Evolutionary conservation across 2,329 filamentous ascomycete species (phyloP).

Genomic region (Stemphylium beticola): DNA sequence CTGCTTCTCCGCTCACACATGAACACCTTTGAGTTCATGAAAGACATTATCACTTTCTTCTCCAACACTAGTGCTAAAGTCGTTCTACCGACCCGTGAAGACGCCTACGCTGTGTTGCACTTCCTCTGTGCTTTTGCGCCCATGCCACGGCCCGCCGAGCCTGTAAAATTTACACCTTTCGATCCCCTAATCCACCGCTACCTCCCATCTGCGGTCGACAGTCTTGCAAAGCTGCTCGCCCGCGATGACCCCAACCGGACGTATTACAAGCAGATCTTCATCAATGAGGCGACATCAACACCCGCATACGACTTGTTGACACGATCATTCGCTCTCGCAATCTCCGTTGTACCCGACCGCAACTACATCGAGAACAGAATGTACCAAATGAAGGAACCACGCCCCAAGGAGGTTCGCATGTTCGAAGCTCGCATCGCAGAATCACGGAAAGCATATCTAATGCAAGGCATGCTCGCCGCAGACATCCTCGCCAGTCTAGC

Average conservation of each 20-base stretch:
- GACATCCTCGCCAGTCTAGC: conserved; percentile 83
- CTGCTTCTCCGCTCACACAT: conserved; percentile 80
- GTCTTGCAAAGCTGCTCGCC: conserved; percentile 87
- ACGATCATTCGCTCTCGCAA: conserved; percentile 82
- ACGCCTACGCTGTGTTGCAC: conserved; percentile 83
- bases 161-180: conserved; percentile 78
- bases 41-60: conserved; percentile 86
- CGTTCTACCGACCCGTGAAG: conserved; percentile 83
- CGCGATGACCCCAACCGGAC: conserved; percentile 91
- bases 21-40: conserved; percentile 96
- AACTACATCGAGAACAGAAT: conserved; percentile 57
- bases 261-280: conserved; percentile 82
- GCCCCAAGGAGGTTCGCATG: conserved; percentile 43
- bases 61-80: conserved; percentile 86
- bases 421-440: conserved; percentile 71
- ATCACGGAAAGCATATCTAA: conserved; percentile 83
- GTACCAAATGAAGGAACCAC: conserved; percentile 53
- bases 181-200: conserved; percentile 84
- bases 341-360: conserved; percentile 81
- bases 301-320: conserved; percentile 82
- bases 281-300: conserved; percentile 68
- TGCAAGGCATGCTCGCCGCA: conserved; percentile 89
- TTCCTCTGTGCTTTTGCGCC: conserved; percentile 93
- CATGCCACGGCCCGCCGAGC: conserved; percentile 68
- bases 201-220: conserved; percentile 86